phyloP scores from a whole-genome alignment of 139 green algal genomes.

The Chlamydomonas sphaeroides region DNA sequence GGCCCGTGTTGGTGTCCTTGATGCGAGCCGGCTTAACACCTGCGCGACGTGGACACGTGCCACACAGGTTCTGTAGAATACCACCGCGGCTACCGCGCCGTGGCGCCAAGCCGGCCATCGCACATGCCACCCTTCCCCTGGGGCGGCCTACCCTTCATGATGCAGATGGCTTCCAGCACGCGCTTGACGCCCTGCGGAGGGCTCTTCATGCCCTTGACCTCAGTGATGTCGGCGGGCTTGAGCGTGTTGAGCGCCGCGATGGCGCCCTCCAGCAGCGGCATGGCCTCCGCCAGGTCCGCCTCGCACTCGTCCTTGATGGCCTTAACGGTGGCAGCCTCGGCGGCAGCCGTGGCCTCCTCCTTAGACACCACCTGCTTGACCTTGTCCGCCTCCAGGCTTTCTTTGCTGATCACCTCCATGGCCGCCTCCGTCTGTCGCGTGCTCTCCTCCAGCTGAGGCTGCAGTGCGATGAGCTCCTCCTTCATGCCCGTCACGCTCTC shows the following conservation, averaged over 20 bases:
- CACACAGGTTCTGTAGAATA: too few species aligned
- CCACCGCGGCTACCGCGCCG: too few species aligned
- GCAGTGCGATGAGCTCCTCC: slow-evolving; percentile 82
- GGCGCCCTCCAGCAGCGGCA: slow-evolving; percentile 77
- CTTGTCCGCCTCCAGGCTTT: slow-evolving; percentile 78
- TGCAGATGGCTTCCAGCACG: slow-evolving; percentile 86
- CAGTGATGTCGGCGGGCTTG: slow-evolving; percentile 83
- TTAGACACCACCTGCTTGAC: slow-evolving; percentile 77
- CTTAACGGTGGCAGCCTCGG: slow-evolving; percentile 74
- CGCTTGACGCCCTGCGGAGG: slow-evolving; percentile 68
- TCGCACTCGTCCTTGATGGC: slow-evolving; percentile 87
- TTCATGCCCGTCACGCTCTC: slow-evolving; percentile 73
- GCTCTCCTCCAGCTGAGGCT: slow-evolving; percentile 80
- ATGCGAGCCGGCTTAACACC: slow-evolving; percentile 74
- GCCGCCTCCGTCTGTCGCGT: slow-evolving; percentile 76
- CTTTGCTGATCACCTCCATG: slow-evolving; percentile 65
- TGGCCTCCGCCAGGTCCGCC: slow-evolving; percentile 70
- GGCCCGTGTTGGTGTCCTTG: slow-evolving; percentile 75
- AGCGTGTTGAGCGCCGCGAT: slow-evolving; percentile 80
- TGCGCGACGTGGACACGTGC: background rate
- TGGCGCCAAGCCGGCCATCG: too few species aligned
- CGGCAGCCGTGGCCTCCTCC: slow-evolving; percentile 79
- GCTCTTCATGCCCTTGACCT: slow-evolving; percentile 90
- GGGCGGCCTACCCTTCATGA: slow-evolving; percentile 66
- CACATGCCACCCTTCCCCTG: background rate